Evolutionary conservation across 441 rosid genomes (phyloP), one percentile per base, ranked within the genome.

Genomic region (Arabidopsis lyrata): DNA sequence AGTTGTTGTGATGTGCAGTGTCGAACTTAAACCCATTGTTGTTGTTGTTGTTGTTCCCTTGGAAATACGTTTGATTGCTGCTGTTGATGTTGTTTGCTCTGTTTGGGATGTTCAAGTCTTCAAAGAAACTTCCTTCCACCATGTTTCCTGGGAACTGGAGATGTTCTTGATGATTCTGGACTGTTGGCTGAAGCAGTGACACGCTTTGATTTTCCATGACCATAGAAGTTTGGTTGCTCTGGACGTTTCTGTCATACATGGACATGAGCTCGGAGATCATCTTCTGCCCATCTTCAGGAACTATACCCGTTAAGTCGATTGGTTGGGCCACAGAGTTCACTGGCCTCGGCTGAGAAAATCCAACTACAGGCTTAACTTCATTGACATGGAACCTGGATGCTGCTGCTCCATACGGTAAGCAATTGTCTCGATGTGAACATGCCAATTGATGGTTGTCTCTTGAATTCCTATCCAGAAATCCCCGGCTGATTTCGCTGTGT

Each of bases 211-310:
- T 78, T 49, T 85, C 90, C 50, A 79, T 65, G 44, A 80, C 69
- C 63, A 78, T 65, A 8, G 79, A 10, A 24, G 73, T 76, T 79
- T 81, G 83, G 82, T 74, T 85, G 50, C 85, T 72, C 59, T 81
- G 91, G 38, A 85, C 75, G 44, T 81, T 88, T 41, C 78, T 73
- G 49, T 88, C 95, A 13, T 88, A 93, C 73, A 86, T 61, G 6
- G 97, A 86, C 92, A 93, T 87, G 31, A 91, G 93, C 36, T 92
- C 91, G 1, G 81, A 82, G 72, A 95, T 90, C 84, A 81, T 82
- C 79, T 86, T 87, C 60, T 89, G 95, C 38, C 96, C 99, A 27
- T 92, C 97, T 77, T 90, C 97, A 27, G 99, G 95, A 76, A 92
- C 92, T 66, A 81, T 69, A 49, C 83, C 88, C 0, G 90, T 77